Percentiles rank a stretch among this genome's conserved stretches.
These are phyloP conservation scores for Westerdykella sp. DNA, from an alignment of 2,329 filamentous ascomycete species.

Conservation along the genomic window DNA sequence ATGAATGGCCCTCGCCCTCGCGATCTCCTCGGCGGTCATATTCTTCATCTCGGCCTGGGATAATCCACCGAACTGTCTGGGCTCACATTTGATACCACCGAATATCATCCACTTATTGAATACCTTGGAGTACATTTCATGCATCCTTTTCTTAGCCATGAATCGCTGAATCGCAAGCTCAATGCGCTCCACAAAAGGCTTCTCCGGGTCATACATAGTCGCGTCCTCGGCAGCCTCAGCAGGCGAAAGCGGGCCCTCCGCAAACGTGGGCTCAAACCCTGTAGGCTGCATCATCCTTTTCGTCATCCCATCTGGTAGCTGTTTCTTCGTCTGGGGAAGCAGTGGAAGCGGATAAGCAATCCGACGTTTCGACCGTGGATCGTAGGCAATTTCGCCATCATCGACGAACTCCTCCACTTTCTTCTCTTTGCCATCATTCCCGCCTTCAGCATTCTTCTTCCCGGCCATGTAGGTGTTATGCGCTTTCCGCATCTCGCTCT, in stretches of 20 bases:
- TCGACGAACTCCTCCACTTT: not conserved
- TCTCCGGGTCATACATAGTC: slow-evolving; percentile 57
- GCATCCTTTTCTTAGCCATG: slow-evolving; percentile 67
- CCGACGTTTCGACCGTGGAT: slow-evolving; percentile 18
- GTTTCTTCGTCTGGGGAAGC: slow-evolving; percentile 24
- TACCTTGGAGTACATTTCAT: slow-evolving; percentile 53
- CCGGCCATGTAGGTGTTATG: slow-evolving; percentile 1
- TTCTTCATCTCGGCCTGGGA: slow-evolving; percentile 55
- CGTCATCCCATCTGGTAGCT: slow-evolving; percentile 29
- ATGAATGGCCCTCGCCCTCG: slow-evolving; percentile 58
- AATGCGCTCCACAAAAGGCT: slow-evolving; percentile 58
- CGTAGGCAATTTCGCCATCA: slow-evolving; percentile 26
- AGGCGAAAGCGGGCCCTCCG: slow-evolving; percentile 71
- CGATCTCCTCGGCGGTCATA: slow-evolving; percentile 59
- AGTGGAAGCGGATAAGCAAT: slow-evolving; percentile 18
- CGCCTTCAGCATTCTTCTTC: not conserved
- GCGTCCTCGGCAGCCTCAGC: slow-evolving; percentile 61
- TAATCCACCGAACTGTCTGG: slow-evolving; percentile 58
- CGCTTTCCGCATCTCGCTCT: not conserved
- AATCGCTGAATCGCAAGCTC: slow-evolving; percentile 80
- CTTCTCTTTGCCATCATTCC: slow-evolving; percentile 9
- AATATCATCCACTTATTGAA: slow-evolving; percentile 78
- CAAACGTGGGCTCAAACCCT: slow-evolving; percentile 62
- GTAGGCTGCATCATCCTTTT: slow-evolving; percentile 41
- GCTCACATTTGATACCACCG: slow-evolving; percentile 66